Evolutionary conservation across 176 grass and related monocot species (phyloP).

Genomic region (Phragmites australis): DNA sequence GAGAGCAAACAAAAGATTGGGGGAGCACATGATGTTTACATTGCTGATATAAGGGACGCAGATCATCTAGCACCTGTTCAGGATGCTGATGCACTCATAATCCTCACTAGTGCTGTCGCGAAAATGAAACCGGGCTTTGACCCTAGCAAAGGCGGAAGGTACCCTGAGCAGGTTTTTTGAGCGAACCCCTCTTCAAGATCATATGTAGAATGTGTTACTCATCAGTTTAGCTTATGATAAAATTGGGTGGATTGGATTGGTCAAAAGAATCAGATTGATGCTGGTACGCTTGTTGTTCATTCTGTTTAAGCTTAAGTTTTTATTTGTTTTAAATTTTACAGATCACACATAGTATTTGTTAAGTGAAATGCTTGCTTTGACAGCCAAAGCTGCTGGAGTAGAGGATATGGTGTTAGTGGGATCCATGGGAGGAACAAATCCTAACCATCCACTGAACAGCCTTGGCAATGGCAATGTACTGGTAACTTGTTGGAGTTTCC

Average conservation of each 20-base stretch:
- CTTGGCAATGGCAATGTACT: conserved; percentile 88
- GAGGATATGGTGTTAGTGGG: conserved; percentile 87
- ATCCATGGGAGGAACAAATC: conserved; percentile 87
- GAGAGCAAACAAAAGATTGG: conserved; percentile 83
- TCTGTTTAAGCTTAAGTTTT: not conserved
- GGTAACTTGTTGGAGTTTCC: conserved; percentile 41
- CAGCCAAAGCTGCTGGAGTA: conserved; percentile 74
- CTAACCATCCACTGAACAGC: conserved; percentile 81
- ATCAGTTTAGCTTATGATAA: no score
- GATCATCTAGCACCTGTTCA: conserved; percentile 51
- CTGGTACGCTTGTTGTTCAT: conserved; percentile 34
- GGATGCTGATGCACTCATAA: conserved; percentile 65
- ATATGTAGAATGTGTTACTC: no score
- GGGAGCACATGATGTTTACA: conserved; percentile 51
- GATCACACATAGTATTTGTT: not conserved
- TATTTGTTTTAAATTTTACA: not conserved
- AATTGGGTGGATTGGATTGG: conserved; percentile 86
- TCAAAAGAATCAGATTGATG: conserved; percentile 90
- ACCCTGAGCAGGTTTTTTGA: conserved; percentile 69
- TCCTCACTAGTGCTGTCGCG: conserved; percentile 74
- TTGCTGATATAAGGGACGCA: conserved; percentile 67
- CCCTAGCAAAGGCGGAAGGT: conserved; percentile 74
- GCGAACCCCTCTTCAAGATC: not conserved
- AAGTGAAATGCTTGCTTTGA: not conserved
- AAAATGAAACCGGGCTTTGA: conserved; percentile 81